Conservation (phyloP, 331 rosid genomes). For the Ulmus americana region DNA sequence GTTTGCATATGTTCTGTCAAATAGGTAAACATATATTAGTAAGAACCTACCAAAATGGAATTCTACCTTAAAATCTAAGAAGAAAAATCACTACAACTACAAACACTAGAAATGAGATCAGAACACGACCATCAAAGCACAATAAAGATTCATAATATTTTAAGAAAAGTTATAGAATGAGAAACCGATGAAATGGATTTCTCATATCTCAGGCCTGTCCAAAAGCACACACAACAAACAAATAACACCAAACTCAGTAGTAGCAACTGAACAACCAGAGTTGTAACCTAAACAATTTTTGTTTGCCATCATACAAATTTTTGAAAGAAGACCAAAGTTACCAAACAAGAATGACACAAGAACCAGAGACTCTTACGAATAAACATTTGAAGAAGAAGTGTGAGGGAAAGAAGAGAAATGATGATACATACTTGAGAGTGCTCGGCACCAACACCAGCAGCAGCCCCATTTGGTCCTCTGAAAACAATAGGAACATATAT, state of each 20-base stretch:
- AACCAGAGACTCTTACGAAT: slow-evolving; percentile 42
- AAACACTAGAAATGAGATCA: neutral
- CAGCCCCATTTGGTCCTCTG: slow-evolving; percentile 99
- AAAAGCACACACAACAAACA: slow-evolving; percentile 7
- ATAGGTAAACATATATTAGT: slow-evolving; percentile 19
- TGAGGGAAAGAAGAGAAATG: slow-evolving; percentile 1
- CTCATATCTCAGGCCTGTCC: slow-evolving; percentile 5
- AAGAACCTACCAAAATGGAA: slow-evolving; percentile 14
- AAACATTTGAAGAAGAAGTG: neutral
- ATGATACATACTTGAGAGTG: slow-evolving; percentile 78
- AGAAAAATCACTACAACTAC: neutral
- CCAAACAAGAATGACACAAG: slow-evolving; percentile 15
- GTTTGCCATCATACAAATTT: slow-evolving; percentile 4
- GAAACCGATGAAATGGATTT: slow-evolving; percentile 24
- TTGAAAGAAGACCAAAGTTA: slow-evolving; percentile 15
- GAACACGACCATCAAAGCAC: slow-evolving; percentile 6
- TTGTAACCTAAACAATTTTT: slow-evolving; percentile 4
- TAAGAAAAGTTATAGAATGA: slow-evolving; percentile 19
- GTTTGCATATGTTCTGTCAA: slow-evolving; percentile 94
- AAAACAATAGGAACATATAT: slow-evolving; percentile 88
- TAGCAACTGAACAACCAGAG: neutral
- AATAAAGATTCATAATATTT: neutral
- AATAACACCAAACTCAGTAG: slow-evolving; percentile 2
- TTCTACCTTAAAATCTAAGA: neutral
- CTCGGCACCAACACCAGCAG: slow-evolving; percentile 99